Evolutionary conservation across 352 stramenopile species (phyloP), one percentile per base, ranked within the genome.

Genomic region (Pilasporangium apinafurcum): DNA sequence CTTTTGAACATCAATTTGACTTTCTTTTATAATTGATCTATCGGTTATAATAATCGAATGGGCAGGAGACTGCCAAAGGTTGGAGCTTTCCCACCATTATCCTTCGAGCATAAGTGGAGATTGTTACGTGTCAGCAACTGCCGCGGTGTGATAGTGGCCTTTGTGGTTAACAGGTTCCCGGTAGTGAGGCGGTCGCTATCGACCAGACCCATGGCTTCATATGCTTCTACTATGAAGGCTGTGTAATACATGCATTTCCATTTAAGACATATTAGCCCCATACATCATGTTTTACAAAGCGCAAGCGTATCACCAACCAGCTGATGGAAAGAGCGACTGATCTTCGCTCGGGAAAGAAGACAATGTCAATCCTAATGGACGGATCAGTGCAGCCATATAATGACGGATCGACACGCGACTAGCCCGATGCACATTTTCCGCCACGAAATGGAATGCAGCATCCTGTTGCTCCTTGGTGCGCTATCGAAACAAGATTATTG

Each of bases 381-480:
- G 69, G 28, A 87, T 68, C 14, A 84, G 44, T 25, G 70, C 62
- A 31, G 45, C 55, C 8, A 64, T 47, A 2, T 79, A 69, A 44
- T 83, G 75, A 14, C 61, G 65, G 34, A 90, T 28, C 37, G 78
- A 86, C 17, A 84, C 63, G 43, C 81, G 78, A 46, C 76, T 90
- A 20, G 56, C 41, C 5, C 78, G 68, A 7, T 68, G 46, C 18
- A 76, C 41, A 28, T 87, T 60, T 21, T 75, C 41, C 27, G 54
- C 39, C 27, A 92, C 70, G 44, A 91, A 92, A 24, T 56, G 29
- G 22, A 65, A 63, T 8, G 70, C 76, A 4, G 60, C 54, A 7
- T 84, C 57, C 36, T 89, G 70, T 46, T 88, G 67, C 49, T 80
- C 54, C 47, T 77, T 84, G 39, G 73, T 71, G 13, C 75, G 68